These are phyloP conservation scores for Monosporascus sp. DNA, from an alignment of 2,329 filamentous ascomycete genomes.

Conservation along the genomic window DNA sequence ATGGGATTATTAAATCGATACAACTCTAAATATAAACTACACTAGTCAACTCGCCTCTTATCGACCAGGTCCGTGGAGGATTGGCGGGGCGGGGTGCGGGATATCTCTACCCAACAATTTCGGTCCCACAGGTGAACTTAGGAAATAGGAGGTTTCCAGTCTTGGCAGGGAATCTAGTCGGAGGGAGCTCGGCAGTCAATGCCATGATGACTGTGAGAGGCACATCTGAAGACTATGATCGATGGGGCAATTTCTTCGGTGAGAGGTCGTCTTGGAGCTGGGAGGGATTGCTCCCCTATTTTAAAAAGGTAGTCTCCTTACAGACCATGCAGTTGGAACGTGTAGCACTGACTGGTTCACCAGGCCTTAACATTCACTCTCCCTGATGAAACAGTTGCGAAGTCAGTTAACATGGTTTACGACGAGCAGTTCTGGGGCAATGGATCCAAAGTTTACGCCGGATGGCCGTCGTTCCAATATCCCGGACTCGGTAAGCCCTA, in stretches of 20 bases:
- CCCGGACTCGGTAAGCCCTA: constrained; percentile 21
- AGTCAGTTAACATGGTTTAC: constrained; percentile 26
- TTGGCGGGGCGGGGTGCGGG: constrained; percentile 15
- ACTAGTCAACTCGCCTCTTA: constrained; percentile 19
- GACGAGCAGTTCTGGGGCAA: constrained; percentile 32
- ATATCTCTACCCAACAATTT: constrained; percentile 21
- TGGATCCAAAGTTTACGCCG: constrained; percentile 29
- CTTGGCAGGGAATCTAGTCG: constrained; percentile 19
- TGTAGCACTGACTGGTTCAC: not conserved
- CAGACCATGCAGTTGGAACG: not conserved
- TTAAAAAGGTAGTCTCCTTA: constrained; percentile 24
- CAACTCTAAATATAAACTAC: constrained; percentile 4
- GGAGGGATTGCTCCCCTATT: constrained; percentile 25
- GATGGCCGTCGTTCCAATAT: constrained; percentile 34
- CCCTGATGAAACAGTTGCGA: constrained; percentile 14
- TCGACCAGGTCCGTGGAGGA: constrained; percentile 20
- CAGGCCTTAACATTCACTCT: constrained; percentile 18
- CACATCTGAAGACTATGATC: constrained; percentile 25
- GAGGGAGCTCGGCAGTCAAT: constrained; percentile 24
- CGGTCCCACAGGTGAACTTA: constrained; percentile 19
- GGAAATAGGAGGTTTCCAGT: constrained; percentile 16
- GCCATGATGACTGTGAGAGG: constrained; percentile 24
- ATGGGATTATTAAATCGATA: not conserved
- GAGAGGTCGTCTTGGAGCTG: constrained; percentile 24
- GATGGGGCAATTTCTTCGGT: constrained; percentile 28